Evolutionary conservation across 1,284 basidiomycete genomes (phyloP).

Genomic region (Ganoderma leucocontextum): DNA sequence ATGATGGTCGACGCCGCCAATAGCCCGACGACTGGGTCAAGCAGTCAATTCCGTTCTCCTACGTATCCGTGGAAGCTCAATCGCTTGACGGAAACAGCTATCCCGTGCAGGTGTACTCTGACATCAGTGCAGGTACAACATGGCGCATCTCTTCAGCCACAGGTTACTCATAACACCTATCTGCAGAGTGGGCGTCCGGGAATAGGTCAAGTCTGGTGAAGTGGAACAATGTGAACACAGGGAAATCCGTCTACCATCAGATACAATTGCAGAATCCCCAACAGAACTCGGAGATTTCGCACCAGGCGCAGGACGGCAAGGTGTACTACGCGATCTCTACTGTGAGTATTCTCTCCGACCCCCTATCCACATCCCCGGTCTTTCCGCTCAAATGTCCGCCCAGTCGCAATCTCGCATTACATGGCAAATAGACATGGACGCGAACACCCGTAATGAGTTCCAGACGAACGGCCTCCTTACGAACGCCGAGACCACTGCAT

Average conservation of each 20-base stretch:
- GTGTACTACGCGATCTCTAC: slow-evolving; percentile 34
- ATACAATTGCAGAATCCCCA: slow-evolving; percentile 29
- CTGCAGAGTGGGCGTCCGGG: slow-evolving; percentile 34
- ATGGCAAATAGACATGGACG: slow-evolving; percentile 30
- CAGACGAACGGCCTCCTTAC: slow-evolving; percentile 21
- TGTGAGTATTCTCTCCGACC: slow-evolving; percentile 11
- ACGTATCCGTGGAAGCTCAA: slow-evolving; percentile 41
- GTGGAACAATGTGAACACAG: slow-evolving; percentile 27
- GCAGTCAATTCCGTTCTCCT: slow-evolving; percentile 46
- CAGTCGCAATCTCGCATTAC: slow-evolving; percentile 26
- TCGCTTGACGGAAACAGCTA: slow-evolving; percentile 44
- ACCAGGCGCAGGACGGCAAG: slow-evolving; percentile 36
- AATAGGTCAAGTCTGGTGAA: slow-evolving; percentile 23
- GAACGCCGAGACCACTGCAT: slow-evolving; percentile 20
- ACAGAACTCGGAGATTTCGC: slow-evolving; percentile 24
- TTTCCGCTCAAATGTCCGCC: background rate
- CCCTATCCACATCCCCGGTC: background rate
- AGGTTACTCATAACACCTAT: background rate
- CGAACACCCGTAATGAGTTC: slow-evolving; percentile 26
- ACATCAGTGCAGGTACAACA: slow-evolving; percentile 42
- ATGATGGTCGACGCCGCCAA: background rate
- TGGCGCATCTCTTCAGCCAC: background rate
- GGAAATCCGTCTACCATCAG: slow-evolving; percentile 30
- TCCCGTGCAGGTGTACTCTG: slow-evolving; percentile 44
- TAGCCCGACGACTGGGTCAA: slow-evolving; percentile 43